Percentiles rank a stretch among this genome's conserved stretches.
Conservation (phyloP, 1,139 yeast genomes). For the Pichia sp. region DNA sequence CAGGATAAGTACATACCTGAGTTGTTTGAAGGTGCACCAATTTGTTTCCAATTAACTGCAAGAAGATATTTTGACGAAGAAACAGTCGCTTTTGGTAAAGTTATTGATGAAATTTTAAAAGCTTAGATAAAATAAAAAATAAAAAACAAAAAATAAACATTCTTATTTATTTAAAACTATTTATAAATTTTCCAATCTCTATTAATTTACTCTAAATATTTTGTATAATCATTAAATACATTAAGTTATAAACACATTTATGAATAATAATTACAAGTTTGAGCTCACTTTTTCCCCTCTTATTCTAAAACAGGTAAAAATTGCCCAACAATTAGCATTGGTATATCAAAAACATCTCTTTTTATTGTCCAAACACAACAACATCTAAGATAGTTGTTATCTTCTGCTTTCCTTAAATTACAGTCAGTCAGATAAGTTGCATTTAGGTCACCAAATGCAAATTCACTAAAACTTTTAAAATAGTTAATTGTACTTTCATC, state of each 20-base stretch:
- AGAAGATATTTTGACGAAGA: constrained; percentile 51
- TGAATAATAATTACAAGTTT: neutral
- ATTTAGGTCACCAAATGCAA: constrained; percentile 85
- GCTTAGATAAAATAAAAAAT: neutral
- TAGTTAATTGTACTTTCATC: constrained; percentile 82
- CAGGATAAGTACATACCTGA: constrained; percentile 33
- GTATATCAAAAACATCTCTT: constrained; percentile 84
- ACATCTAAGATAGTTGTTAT: constrained; percentile 39
- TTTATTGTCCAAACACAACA: constrained; percentile 64
- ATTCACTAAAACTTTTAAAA: constrained; percentile 75
- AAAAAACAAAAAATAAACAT: neutral
- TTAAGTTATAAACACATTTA: neutral
- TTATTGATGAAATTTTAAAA: constrained; percentile 24
- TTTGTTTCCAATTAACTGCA: constrained; percentile 45
- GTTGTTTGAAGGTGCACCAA: constrained; percentile 46
- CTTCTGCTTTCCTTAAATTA: constrained; percentile 33
- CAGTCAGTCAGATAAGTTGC: constrained; percentile 47
- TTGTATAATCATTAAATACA: neutral
- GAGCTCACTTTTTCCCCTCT: neutral
- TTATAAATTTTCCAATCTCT: neutral
- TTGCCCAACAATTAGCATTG: constrained; percentile 39
- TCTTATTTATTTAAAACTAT: no score
- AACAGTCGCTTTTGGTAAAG: constrained; percentile 41
- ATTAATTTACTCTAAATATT: neutral
- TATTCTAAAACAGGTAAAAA: constrained; percentile 30